Evolutionary conservation across 2,329 filamentous ascomycete genomes (phyloP).

Genomic region (Colletotrichum caudatum): DNA sequence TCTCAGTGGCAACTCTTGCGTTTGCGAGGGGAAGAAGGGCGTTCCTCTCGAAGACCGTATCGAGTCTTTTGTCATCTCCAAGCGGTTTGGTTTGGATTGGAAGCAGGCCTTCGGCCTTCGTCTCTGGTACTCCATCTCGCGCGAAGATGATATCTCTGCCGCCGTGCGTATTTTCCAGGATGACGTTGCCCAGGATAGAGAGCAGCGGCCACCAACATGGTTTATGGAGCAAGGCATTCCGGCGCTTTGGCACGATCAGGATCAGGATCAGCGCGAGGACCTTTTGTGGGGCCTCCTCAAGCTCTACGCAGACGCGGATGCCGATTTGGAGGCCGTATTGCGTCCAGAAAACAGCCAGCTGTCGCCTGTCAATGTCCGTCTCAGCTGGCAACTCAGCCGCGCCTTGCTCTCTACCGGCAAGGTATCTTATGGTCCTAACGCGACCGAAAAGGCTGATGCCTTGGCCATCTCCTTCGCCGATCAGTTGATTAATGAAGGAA

Average conservation of each 20-base stretch:
- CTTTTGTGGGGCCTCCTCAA: constrained; percentile 89
- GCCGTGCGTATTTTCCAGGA: constrained; percentile 80
- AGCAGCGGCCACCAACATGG: constrained; percentile 79
- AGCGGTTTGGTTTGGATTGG: constrained; percentile 90
- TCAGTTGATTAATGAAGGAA: constrained; percentile 71
- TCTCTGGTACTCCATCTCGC: constrained; percentile 85
- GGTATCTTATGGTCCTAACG: constrained; percentile 65
- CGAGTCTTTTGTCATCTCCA: constrained; percentile 83
- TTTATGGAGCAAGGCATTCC: constrained; percentile 72
- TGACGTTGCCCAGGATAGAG: constrained; percentile 78
- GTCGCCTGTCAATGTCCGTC: constrained; percentile 78
- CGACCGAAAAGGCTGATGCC: constrained; percentile 72
- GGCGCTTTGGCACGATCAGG: constrained; percentile 70
- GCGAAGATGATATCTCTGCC: constrained; percentile 75
- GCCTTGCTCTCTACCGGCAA: constrained; percentile 66
- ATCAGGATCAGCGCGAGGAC: constrained; percentile 74
- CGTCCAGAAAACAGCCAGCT: constrained; percentile 82
- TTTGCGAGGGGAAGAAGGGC: constrained; percentile 80
- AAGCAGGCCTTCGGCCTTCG: constrained; percentile 91
- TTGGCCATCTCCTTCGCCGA: constrained; percentile 74
- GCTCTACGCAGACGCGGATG: constrained; percentile 74
- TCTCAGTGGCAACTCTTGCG: constrained; percentile 86
- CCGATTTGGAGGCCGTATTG: constrained; percentile 76
- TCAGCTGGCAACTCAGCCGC: constrained; percentile 88
- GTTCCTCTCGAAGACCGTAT: constrained; percentile 83